Percentiles rank a stretch among this genome's conserved stretches.
phyloP scores from a whole-genome alignment of 2,329 filamentous ascomycete species.

The Cladophialophora immunda region DNA sequence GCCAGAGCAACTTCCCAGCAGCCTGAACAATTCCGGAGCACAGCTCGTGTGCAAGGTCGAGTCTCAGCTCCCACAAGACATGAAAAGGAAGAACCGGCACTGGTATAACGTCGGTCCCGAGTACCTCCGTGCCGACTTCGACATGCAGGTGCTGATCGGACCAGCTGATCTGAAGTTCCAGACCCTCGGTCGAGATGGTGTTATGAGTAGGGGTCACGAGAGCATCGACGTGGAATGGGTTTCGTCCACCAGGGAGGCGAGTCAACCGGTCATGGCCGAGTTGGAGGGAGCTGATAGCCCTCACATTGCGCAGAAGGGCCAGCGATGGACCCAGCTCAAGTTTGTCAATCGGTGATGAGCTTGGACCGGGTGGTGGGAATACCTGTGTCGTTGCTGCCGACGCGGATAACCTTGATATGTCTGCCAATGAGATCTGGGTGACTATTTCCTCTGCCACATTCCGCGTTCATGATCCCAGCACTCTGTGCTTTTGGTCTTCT shows the following conservation, averaged over 20 bases:
- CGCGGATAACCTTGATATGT: neutral
- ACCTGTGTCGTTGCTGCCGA: neutral
- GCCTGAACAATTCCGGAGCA: neutral
- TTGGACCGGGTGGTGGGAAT: neutral
- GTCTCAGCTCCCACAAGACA: neutral
- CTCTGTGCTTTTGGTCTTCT: no score
- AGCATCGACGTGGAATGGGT: conserved; percentile 31
- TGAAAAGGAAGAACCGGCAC: neutral
- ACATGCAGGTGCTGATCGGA: conserved; percentile 38
- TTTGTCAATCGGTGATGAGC: neutral
- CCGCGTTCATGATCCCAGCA: neutral
- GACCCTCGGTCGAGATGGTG: conserved; percentile 28
- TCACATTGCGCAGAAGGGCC: neutral
- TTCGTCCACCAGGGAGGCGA: neutral
- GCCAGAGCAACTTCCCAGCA: neutral
- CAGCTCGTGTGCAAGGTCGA: neutral
- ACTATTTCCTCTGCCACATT: neutral
- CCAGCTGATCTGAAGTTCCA: conserved; percentile 40
- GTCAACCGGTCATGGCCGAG: neutral
- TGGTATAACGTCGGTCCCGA: neutral
- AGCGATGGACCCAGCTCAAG: neutral
- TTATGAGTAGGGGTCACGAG: conserved; percentile 34
- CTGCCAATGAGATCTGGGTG: neutral
- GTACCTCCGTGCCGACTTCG: conserved; percentile 29
- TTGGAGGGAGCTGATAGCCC: neutral